Base-by-base conservation (phyloP, 1,284 basidiomycete species). In the Ceratobasidium sp. region DNA sequence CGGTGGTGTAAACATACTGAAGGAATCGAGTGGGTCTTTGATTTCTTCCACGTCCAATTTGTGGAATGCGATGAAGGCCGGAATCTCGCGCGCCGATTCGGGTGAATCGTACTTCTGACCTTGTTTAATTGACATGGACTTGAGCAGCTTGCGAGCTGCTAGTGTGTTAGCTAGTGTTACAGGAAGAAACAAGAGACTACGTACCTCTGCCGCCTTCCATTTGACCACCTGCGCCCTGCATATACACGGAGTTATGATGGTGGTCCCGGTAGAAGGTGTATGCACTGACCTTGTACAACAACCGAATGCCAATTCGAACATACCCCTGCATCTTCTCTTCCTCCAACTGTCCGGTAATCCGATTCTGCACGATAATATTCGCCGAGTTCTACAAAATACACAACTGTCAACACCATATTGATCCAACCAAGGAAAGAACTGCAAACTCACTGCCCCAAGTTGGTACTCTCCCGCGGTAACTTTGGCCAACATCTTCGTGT, bases 321-420 rank as follows among this genome's bases (percentile, higher is more conserved):
- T 98, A 98, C 2, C 96, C 93, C 80, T 96, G 92, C 92, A 97
- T 98, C 85, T 98, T 98, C 83, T 99, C 98, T 83, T 99, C 98
- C 79, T 97, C 92, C 75, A 98, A 81, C 81, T 95, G 93, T 0
- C 98, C 97, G 0, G 94, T 96, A 79, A 89, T 81, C 14, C 96
- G 86, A 81, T 98, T 95, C 83, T 98, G 95, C 0, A 98, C 95
- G 76, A 98, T 94, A 77, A 98, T 98, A 81, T 98, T 98, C 64
- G 96, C 97, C 65, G 92, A 95, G 79, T 96, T 94, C 92, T 94
- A 77, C 14, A 46, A 1, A 61, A 22, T 0, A 39, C 19, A 7
- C 13, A 51, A 71, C 5, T 29, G 24, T 77, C n/a, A 69, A 16
- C 74, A 27, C 19, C 27, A 66, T 11, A 13, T 48, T n/a, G 2